Conservation (phyloP, 2,329 filamentous ascomycete species). For the Helminthosporium solani region DNA sequence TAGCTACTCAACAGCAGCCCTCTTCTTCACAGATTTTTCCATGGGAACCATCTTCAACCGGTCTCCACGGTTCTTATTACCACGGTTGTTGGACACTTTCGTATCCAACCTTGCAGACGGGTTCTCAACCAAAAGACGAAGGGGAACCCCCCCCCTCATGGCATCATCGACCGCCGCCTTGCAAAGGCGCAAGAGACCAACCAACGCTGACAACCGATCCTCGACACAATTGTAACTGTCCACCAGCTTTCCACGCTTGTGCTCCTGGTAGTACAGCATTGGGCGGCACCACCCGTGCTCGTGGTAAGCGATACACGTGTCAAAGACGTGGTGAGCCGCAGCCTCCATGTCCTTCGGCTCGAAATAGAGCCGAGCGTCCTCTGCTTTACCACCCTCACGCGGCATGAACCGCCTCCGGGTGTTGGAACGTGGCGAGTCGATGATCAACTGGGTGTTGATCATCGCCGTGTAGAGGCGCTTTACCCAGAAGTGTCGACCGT, state of each 20-base stretch:
- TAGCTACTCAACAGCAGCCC: no score
- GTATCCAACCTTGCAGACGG: constrained; percentile 19
- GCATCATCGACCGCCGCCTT: constrained; percentile 34
- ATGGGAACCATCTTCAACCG: not conserved
- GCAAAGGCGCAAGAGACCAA: constrained; percentile 15
- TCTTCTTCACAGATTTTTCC: no score
- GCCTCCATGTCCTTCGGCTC: constrained; percentile 27
- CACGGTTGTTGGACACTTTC: constrained; percentile 27
- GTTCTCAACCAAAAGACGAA: constrained; percentile 28
- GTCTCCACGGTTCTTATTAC: constrained; percentile 12
- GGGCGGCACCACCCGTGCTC: constrained; percentile 24
- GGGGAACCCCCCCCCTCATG: constrained; percentile 23
- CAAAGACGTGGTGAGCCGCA: constrained; percentile 32
- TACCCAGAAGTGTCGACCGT: constrained; percentile 34
- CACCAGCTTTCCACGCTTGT: constrained; percentile 22
- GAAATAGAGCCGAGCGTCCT: constrained; percentile 4
- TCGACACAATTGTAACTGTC: constrained; percentile 21
- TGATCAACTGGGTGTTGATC: constrained; percentile 21
- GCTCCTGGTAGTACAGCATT: constrained; percentile 24
- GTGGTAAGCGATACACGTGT: constrained; percentile 24
- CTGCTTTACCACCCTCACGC: not conserved
- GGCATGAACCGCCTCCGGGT: constrained; percentile 23
- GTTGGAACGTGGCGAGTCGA: constrained; percentile 16
- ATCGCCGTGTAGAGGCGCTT: constrained; percentile 32
- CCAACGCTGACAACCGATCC: constrained; percentile 23